A percentile compares a stretch with the other conserved stretches of the same genome.
phyloP scores from a whole-genome alignment of 345 rosid species.

The Dipteronia dyeriana region DNA sequence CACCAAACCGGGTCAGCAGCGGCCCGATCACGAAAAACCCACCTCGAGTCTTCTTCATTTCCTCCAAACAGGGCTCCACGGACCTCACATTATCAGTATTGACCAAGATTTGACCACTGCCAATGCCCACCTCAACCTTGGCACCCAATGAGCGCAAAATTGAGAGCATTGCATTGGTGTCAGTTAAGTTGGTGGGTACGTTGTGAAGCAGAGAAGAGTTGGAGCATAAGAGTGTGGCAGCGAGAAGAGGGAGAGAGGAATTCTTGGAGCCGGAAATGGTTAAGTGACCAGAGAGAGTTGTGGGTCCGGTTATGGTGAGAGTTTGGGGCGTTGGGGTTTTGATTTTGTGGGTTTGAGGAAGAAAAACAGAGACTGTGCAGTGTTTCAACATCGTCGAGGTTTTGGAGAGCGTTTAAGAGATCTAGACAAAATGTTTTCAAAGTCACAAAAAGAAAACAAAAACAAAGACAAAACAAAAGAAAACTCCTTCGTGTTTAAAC shows the following conservation, averaged over 20 bases:
- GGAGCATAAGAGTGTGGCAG: slow-evolving; percentile 33
- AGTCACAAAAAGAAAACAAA: too few species aligned
- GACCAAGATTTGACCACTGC: slow-evolving; percentile 9
- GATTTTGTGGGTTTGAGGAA: background rate
- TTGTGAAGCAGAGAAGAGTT: slow-evolving; percentile 25
- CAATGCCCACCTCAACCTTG: slow-evolving; percentile 16
- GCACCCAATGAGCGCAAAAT: slow-evolving; percentile 33
- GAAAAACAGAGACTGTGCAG: background rate
- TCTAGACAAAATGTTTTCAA: too few species aligned
- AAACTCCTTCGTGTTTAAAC: too few species aligned
- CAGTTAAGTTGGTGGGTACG: slow-evolving; percentile 21
- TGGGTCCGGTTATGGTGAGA: slow-evolving; percentile 33
- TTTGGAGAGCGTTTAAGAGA: background rate
- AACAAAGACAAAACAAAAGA: too few species aligned
- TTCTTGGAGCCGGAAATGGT: slow-evolving; percentile 40
- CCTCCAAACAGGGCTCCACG: slow-evolving; percentile 25
- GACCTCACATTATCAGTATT: slow-evolving; percentile 18
- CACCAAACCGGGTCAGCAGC: slow-evolving; percentile 34
- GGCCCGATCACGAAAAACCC: slow-evolving; percentile 39
- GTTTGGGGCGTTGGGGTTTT: background rate
- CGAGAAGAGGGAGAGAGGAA: slow-evolving; percentile 34
- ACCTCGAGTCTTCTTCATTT: slow-evolving; percentile 32
- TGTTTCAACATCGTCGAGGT: background rate
- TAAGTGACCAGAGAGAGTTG: slow-evolving; percentile 35
- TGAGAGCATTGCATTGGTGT: slow-evolving; percentile 21